Base-by-base conservation (phyloP, 192 early-diverging fungal species). In the Thamnidium elegans region DNA sequence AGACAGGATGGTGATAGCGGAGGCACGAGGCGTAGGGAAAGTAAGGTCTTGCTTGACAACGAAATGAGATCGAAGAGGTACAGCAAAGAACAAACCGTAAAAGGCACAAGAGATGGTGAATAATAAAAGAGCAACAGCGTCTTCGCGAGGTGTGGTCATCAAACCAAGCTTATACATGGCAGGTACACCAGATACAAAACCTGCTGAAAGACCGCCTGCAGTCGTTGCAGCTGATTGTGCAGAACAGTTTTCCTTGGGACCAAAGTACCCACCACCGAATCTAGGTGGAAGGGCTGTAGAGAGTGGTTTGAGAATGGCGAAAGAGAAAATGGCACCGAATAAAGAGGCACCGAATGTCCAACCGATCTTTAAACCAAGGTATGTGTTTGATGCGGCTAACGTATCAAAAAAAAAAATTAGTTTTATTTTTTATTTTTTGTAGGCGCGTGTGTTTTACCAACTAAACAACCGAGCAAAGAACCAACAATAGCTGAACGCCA, bases 11-110 rank as follows among this genome's bases (percentile, higher is more conserved):
- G 85, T 89, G 36, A 72, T 75, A 7, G 87, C 87, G 17, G 87
- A 73, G 26, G 83, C 87, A 55, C 79, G 80, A 14, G 85, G 85
- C 4, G 87, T 79, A 21, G 87, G 87, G 75, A 89, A 89, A 50
- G 78, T 77, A 43, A 89, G 64, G 31, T 89, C 77, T 62, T 87
- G 82, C 46, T 87, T 85, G 30, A 89, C 69, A 58, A 89, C 78
- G 50, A 86, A 89, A 42, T 86, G 84, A 7, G 74, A 46, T 20
- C 87, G 84, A 62, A 87, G 80, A 11, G 87, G 87, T 2, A 87
- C 71, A 36, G 87, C 87, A 51, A 89, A 89, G 70, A 89, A 89
- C 53, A 89, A 72, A 65, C 87, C 87, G 65, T 82, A 89, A 76
- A 84, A 86, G 44, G 87, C 83, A 34, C 78, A 72, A 46, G 70